These are phyloP conservation scores for Cordyceps pruinosa DNA, from an alignment of 2,329 filamentous ascomycete species.

Conservation along the genomic window DNA sequence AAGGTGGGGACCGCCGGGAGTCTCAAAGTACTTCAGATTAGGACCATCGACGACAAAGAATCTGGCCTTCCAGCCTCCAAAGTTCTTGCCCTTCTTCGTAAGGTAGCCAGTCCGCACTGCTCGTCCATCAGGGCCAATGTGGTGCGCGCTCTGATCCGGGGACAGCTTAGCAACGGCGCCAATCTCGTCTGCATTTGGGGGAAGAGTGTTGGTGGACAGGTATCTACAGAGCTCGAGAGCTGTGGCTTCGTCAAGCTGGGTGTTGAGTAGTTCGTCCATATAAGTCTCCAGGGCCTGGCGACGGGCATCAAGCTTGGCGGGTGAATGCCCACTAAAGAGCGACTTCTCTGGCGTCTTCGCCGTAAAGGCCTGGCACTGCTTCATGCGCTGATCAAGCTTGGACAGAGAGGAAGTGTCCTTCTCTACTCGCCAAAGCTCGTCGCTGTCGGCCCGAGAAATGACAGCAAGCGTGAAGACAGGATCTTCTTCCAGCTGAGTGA, in stretches of 20 bases:
- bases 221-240: constrained; percentile 83
- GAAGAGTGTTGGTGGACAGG: constrained; percentile 61
- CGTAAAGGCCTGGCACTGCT: constrained; percentile 63
- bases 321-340: constrained; percentile 86
- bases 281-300: constrained; percentile 76
- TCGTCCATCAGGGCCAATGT: constrained; percentile 54
- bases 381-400: constrained; percentile 76
- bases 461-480: constrained; percentile 89
- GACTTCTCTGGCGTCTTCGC: constrained; percentile 76
- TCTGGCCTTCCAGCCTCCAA: constrained; percentile 92
- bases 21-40: constrained; percentile 82
- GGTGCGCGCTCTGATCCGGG: constrained; percentile 25
- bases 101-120: constrained; percentile 81
- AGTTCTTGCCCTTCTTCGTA: constrained; percentile 96
- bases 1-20: constrained; percentile 80
- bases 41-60: constrained; percentile 56
- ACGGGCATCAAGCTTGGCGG: constrained; percentile 85
- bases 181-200: constrained; percentile 54
- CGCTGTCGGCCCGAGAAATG: constrained; percentile 65
- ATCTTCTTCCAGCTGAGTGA: constrained; percentile 79
- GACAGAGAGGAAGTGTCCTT: constrained; percentile 79
- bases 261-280: constrained; percentile 78
- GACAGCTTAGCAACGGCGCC: constrained; percentile 20
- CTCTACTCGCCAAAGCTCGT: constrained; percentile 88
- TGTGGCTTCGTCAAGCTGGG: constrained; percentile 67